Evolutionary conservation across 1,284 basidiomycete species (phyloP).

Genomic region (Schizopora paradoxa): DNA sequence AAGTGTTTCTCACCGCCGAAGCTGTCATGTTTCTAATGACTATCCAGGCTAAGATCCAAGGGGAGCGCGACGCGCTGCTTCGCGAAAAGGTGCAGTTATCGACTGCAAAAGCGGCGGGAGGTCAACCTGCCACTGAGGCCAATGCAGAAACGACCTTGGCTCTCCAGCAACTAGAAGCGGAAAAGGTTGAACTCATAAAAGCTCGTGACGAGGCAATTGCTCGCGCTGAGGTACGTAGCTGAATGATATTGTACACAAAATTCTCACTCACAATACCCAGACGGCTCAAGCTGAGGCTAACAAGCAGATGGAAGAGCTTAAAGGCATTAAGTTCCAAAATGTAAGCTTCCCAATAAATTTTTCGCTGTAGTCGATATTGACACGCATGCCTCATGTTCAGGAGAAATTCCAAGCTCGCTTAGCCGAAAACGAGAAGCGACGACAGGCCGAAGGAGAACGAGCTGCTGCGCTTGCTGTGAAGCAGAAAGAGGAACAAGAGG

Average conservation of each 20-base stretch:
- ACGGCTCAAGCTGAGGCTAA: conserved; percentile 39
- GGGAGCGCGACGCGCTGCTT: conserved; percentile 55
- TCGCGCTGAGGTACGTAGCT: conserved; percentile 44
- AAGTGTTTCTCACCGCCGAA: conserved; percentile 22
- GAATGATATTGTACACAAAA: too few species aligned
- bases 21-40: conserved; percentile 8
- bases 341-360: conserved; percentile 23
- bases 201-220: conserved; percentile 54
- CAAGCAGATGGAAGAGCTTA: conserved; percentile 42
- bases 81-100: conserved; percentile 52
- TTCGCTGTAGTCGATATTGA: neutral
- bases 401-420: conserved; percentile 42
- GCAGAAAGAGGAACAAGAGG: conserved; percentile 31
- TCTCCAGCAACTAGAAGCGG: conserved; percentile 43
- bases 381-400: conserved; percentile 24
- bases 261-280: too few species aligned
- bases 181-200: conserved; percentile 52
- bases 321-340: conserved; percentile 34
- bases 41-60: conserved; percentile 45
- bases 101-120: conserved; percentile 21
- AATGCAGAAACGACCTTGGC: conserved; percentile 28
- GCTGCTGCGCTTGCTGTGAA: conserved; percentile 26
- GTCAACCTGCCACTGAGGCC: conserved; percentile 26
- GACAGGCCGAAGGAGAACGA: conserved; percentile 34
- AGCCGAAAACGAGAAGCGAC: conserved; percentile 32